Evolutionary conservation across 2,329 filamentous ascomycete genomes (phyloP).

Genomic region (Trichoderma sp.): DNA sequence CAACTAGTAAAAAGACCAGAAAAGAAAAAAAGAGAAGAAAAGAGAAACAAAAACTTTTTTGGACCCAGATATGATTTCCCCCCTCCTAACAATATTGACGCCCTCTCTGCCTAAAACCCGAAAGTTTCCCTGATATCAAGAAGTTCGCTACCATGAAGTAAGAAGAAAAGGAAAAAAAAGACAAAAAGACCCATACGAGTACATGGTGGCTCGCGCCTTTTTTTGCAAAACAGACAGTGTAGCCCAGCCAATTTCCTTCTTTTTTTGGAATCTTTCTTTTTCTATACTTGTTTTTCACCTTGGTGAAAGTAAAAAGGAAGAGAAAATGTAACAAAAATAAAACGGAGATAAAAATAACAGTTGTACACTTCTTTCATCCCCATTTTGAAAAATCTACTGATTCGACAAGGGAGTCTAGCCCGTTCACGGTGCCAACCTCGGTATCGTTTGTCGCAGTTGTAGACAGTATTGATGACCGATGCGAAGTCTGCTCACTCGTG

Average conservation of each 20-base stretch:
- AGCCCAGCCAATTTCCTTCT: not conserved
- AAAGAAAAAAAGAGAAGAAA: slow-evolving; percentile 20
- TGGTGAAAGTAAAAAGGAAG: not conserved
- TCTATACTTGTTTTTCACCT: not conserved
- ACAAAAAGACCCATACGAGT: slow-evolving; percentile 8
- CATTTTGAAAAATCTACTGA: slow-evolving; percentile 42
- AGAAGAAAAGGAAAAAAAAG: not conserved
- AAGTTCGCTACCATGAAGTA: not conserved
- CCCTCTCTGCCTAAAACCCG: slow-evolving; percentile 30
- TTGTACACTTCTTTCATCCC: slow-evolving; percentile 29
- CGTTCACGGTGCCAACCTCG: slow-evolving; percentile 42
- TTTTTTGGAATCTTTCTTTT: not conserved
- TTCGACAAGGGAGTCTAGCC: slow-evolving; percentile 35
- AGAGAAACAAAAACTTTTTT: slow-evolving; percentile 29
- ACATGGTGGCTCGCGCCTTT: slow-evolving; percentile 16
- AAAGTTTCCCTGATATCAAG: slow-evolving; percentile 2
- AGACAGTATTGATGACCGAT: slow-evolving; percentile 57
- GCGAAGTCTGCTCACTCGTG: slow-evolving; percentile 55
- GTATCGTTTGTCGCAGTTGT: slow-evolving; percentile 55
- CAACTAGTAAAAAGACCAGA: not conserved
- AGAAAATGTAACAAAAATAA: not conserved
- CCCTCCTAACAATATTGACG: slow-evolving; percentile 27
- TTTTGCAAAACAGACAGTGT: slow-evolving; percentile 6
- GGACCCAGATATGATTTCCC: slow-evolving; percentile 10
- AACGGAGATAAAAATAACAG: not conserved